These are phyloP conservation scores for Penicillium goetzii DNA, from an alignment of 495 filamentous ascomycete species.

Conservation along the genomic window DNA sequence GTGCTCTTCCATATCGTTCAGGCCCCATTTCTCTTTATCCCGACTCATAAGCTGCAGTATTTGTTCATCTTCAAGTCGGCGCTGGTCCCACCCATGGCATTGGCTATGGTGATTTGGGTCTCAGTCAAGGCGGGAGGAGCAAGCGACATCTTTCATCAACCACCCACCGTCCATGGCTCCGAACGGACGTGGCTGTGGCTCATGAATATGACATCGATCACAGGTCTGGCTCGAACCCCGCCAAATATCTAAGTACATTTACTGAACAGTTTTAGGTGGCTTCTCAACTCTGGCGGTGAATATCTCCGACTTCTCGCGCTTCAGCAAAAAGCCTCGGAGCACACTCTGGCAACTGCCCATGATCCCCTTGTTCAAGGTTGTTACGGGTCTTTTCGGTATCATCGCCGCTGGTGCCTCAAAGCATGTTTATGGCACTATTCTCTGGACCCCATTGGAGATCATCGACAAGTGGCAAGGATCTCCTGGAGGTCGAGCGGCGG, in stretches of 20 bases:
- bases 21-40: constrained; percentile 52
- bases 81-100: constrained; percentile 32
- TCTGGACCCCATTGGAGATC: constrained; percentile 59
- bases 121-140: no score
- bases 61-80: constrained; percentile 54
- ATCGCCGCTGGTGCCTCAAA: constrained; percentile 54
- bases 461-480: constrained; percentile 49
- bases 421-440: constrained; percentile 51
- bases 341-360: constrained; percentile 49
- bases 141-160: no score
- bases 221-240: background rate
- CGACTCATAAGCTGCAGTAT: constrained; percentile 52
- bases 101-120: background rate
- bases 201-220: no score
- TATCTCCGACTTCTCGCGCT: constrained; percentile 65
- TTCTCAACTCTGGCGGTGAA: constrained; percentile 48
- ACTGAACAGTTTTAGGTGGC: constrained; percentile 9
- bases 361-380: no score
- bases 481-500: constrained; percentile 51
- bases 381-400: constrained; percentile 52
- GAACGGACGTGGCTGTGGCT: no score
- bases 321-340: constrained; percentile 50
- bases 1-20: constrained; percentile 54
- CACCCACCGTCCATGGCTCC: constrained; percentile 10
- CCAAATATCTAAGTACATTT: no score